Conservation (phyloP, 306 rosid genomes). For the Corylus americana region DNA sequence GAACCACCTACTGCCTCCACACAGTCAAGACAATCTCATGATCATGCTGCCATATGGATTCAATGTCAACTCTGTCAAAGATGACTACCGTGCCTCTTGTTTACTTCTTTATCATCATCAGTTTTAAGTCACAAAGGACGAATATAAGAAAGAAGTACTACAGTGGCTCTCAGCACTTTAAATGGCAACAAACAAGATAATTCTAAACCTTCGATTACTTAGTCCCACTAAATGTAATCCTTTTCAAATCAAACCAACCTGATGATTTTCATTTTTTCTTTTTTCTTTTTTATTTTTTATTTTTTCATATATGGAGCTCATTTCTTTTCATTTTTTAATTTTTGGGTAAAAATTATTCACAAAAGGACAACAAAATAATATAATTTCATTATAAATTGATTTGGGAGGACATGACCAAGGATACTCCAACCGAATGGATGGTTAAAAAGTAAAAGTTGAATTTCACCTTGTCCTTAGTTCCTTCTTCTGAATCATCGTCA, state of each 20-base stretch:
- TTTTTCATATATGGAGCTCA: not conserved
- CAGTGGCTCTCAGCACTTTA: not conserved
- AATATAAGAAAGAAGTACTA: constrained; percentile 1
- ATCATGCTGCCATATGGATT: constrained; percentile 19
- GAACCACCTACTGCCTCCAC: constrained; percentile 6
- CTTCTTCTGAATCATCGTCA: constrained; percentile 54
- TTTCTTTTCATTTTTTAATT: not conserved
- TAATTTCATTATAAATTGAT: not conserved
- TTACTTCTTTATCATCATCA: constrained; percentile 12
- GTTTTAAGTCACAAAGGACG: constrained; percentile 2
- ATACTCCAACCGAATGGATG: not conserved
- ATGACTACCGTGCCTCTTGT: constrained; percentile 5
- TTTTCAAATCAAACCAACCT: constrained; percentile 2
- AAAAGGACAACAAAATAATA: not conserved
- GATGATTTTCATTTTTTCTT: not conserved
- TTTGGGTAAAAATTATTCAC: not conserved
- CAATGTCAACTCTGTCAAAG: not conserved
- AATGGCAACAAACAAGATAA: constrained; percentile 7
- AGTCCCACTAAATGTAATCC: constrained; percentile 13
- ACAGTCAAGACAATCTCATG: constrained; percentile 7
- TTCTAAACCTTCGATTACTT: constrained; percentile 12
- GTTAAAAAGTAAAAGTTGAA: constrained; percentile 15
- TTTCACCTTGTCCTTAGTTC: constrained; percentile 61
- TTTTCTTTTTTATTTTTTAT: no score
- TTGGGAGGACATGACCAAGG: constrained; percentile 3